Percentiles rank a stretch among this genome's conserved stretches.
These are phyloP conservation scores for Phaeosphaeria sp. DNA, from an alignment of 2,329 filamentous ascomycete genomes.

Conservation along the genomic window DNA sequence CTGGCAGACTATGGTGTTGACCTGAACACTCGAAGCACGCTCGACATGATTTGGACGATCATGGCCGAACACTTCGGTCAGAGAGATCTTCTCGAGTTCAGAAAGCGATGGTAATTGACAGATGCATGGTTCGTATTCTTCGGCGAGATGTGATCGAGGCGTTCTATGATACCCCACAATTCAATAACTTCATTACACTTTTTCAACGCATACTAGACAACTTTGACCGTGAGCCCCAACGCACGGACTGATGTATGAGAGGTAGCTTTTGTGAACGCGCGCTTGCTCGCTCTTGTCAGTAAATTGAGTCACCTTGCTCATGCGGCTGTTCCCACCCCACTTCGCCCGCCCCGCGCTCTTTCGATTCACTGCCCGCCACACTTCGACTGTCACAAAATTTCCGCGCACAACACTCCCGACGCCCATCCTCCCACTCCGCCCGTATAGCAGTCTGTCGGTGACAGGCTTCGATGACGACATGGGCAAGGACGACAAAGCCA, in stretches of 20 bases:
- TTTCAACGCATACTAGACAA: neutral
- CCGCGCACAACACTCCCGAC: slow-evolving; percentile 11
- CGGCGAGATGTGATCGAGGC: neutral
- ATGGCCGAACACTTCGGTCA: slow-evolving; percentile 91
- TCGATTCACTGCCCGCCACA: slow-evolving; percentile 28
- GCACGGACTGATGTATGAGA: slow-evolving; percentile 22
- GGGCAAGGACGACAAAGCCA: slow-evolving; percentile 53
- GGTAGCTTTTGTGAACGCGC: slow-evolving; percentile 21
- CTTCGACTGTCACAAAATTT: slow-evolving; percentile 23
- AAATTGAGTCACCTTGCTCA: slow-evolving; percentile 38
- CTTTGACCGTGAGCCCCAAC: neutral
- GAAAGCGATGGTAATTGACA: slow-evolving; percentile 54
- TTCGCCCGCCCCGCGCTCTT: slow-evolving; percentile 38
- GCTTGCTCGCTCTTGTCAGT: slow-evolving; percentile 21
- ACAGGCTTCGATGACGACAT: slow-evolving; percentile 45
- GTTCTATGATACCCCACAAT: slow-evolving; percentile 5
- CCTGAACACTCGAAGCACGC: slow-evolving; percentile 65
- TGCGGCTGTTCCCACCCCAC: slow-evolving; percentile 40
- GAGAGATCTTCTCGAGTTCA: slow-evolving; percentile 79
- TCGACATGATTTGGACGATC: slow-evolving; percentile 91
- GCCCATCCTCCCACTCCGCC: slow-evolving; percentile 15
- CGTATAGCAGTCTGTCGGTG: slow-evolving; percentile 22
- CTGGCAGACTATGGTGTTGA: slow-evolving; percentile 48
- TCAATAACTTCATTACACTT: neutral
- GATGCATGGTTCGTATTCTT: neutral